Base-by-base conservation (phyloP, 345 rosid species). In the Melaleuca quinquenervia region DNA sequence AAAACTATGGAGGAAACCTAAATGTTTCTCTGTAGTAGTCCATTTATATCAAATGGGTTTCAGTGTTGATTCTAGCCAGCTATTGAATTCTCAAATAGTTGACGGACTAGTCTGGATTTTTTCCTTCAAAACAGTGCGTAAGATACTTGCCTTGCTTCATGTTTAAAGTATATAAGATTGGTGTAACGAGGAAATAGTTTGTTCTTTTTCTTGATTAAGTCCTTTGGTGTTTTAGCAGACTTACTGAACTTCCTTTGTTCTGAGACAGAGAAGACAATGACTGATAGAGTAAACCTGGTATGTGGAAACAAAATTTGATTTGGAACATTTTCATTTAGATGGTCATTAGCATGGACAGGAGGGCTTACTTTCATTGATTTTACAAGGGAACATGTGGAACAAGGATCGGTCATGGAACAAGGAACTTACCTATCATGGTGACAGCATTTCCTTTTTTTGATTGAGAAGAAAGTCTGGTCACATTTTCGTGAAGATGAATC, bases 1-100 rank as follows among this genome's bases (percentile, higher is more conserved):
- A 92, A 89, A 84, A 85, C 84, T 97, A 96, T 88, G 98, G 96
- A 84, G 98, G 99, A 90, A 92, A 85, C 88, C 88, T 97, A 87
- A 84, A 88, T 70, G 44, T 45, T 44, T 49, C 41, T 82, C 24
- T 1, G 4, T 36, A 82, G 83, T 70, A 70, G n/a, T n/a, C n/a
- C 20, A 70, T 70, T 32, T 70, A 18, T 70, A 20, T 70, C 24
- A 32, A 22, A 8, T 8, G 45, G 45, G 78, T 64, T n/a, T 58
- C 70, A 58, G 70, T 58, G 70, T 58, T 58, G 84, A 83, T 78
- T 50, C 29, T 49, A 18, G 41, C 18, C 83, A 44, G 83, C 52
- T 82, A 48, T 48, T 50, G 52, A 49, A 24, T 11, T n/a, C 83
- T 82, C 48, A 45, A 45, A 48, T 82, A 82, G 26, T 82, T 26